A percentile compares a stretch with the other conserved stretches of the same genome.
These are phyloP conservation scores for Rhazya stricta DNA, from an alignment of 257 asterid species.

Conservation along the genomic window DNA sequence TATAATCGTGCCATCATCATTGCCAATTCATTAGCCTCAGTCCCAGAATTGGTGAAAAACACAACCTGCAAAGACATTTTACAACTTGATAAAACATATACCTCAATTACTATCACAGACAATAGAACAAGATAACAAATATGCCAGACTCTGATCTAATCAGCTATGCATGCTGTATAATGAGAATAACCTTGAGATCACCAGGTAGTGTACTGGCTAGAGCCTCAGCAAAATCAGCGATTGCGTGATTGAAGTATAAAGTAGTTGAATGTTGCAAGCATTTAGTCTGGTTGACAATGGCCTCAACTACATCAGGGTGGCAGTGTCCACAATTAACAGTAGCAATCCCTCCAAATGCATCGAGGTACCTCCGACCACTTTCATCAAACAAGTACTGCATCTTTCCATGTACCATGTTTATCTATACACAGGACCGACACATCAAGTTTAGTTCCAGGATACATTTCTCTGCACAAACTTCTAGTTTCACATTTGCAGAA, in stretches of 20 bases:
- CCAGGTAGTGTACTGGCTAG: conserved; percentile 64
- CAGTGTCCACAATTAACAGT: conserved; percentile 80
- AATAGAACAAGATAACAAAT: neutral
- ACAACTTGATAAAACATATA: neutral
- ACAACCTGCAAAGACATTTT: conserved; percentile 40
- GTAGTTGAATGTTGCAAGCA: conserved; percentile 60
- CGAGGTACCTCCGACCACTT: conserved; percentile 56
- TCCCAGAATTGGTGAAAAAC: conserved; percentile 75
- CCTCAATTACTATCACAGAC: neutral
- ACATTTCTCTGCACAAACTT: neutral
- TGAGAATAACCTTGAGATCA: conserved; percentile 50
- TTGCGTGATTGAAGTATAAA: conserved; percentile 56
- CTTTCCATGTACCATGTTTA: conserved; percentile 69
- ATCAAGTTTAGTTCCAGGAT: neutral
- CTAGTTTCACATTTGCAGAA: no score
- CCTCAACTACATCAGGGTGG: conserved; percentile 69
- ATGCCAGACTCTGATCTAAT: neutral
- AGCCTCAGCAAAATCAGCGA: conserved; percentile 74
- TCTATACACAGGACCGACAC: conserved; percentile 25
- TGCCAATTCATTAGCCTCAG: conserved; percentile 76
- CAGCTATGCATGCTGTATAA: neutral
- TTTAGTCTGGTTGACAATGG: conserved; percentile 52
- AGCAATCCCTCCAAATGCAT: conserved; percentile 71
- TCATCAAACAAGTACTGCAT: conserved; percentile 74
- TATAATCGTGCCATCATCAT: conserved; percentile 71